Percentiles rank a stretch among this genome's conserved stretches.
These are phyloP conservation scores for Globisporangium cederbergense DNA, from an alignment of 352 stramenopile species.

Conservation along the genomic window DNA sequence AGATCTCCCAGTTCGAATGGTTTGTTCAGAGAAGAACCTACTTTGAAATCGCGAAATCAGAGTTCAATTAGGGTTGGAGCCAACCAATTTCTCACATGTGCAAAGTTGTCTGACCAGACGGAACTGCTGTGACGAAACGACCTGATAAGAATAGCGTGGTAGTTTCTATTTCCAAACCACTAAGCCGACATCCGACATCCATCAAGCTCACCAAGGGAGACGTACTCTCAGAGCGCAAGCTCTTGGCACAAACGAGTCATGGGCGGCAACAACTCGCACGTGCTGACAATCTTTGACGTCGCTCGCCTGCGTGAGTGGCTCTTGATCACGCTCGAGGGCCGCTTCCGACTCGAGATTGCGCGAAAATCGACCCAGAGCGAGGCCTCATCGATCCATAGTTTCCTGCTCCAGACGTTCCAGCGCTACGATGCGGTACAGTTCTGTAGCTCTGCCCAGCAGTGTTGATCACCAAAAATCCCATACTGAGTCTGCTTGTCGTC, in stretches of 20 bases:
- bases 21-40: too few species aligned
- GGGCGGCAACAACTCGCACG: slow-evolving; percentile 26
- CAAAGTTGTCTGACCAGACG: not conserved
- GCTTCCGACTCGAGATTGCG: slow-evolving; percentile 12
- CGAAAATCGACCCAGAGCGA: not conserved
- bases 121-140: not conserved
- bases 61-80: too few species aligned
- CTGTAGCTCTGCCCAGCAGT: not conserved
- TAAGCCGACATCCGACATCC: too few species aligned
- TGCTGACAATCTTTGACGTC: slow-evolving; percentile 26
- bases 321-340: slow-evolving; percentile 25
- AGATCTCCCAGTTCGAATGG: not conserved
- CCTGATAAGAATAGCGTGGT: not conserved
- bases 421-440: slow-evolving; percentile 29
- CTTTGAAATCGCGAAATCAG: not conserved
- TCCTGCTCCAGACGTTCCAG: slow-evolving; percentile 21
- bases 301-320: slow-evolving; percentile 30
- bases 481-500: not conserved
- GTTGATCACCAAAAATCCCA: not conserved
- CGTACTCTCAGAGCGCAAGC: too few species aligned
- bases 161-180: not conserved
- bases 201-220: too few species aligned
- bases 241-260: slow-evolving; percentile 13
- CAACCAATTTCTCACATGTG: not conserved
- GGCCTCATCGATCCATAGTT: slow-evolving; percentile 16